These are phyloP conservation scores for Penicillium aurantiogriseum DNA, from an alignment of 2,329 filamentous ascomycete genomes.

Conservation along the genomic window DNA sequence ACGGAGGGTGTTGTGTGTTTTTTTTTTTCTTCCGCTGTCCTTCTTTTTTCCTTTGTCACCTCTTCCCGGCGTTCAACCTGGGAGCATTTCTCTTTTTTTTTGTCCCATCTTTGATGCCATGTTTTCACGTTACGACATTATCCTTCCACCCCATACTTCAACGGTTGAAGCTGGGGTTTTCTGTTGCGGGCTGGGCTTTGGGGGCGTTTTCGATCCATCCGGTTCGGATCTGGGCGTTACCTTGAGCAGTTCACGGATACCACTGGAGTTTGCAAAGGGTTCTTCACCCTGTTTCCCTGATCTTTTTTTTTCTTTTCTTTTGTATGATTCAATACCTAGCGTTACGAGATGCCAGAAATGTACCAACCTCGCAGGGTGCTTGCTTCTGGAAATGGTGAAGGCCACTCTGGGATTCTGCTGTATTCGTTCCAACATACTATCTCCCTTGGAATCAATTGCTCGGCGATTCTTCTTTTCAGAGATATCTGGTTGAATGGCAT, in stretches of 20 bases:
- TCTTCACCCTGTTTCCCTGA: constrained; percentile 18
- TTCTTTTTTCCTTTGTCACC: constrained; percentile 26
- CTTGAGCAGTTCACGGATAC: constrained; percentile 8
- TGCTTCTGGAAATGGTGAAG: constrained; percentile 3
- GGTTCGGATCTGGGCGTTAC: constrained; percentile 3
- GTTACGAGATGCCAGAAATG: constrained; percentile 22
- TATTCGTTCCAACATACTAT: neutral
- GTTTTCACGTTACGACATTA: constrained; percentile 21
- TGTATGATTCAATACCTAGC: constrained; percentile 19
- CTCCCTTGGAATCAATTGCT: neutral
- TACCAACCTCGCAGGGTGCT: constrained; percentile 16
- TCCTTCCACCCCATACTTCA: constrained; percentile 10
- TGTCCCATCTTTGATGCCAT: constrained; percentile 20
- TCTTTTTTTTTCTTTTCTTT: constrained; percentile 21
- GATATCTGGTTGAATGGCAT: neutral
- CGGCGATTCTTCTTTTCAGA: neutral
- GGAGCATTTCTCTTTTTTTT: constrained; percentile 18
- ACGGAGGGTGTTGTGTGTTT: constrained; percentile 30
- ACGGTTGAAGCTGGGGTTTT: constrained; percentile 10
- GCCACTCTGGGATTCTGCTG: neutral
- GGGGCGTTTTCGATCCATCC: constrained; percentile 5
- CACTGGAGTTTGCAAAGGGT: constrained; percentile 24
- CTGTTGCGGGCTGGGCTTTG: constrained; percentile 8
- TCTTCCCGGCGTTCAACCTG: constrained; percentile 18
- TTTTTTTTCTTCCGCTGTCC: neutral